Base-by-base conservation (phyloP, 257 asterid genomes). In the Voacanga thouarsii region DNA sequence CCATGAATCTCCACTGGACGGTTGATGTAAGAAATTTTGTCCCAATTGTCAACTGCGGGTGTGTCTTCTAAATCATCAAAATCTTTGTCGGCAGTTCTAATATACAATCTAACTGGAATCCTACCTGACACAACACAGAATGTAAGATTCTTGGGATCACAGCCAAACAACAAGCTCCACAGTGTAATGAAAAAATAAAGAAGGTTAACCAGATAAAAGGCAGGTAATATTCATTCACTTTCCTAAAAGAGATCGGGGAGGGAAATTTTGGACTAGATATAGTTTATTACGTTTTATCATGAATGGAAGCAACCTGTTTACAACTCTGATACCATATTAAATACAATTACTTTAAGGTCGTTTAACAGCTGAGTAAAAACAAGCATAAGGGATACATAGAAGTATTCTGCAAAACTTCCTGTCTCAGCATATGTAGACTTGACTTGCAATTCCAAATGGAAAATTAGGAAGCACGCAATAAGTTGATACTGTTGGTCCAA, bases 81-180 rank as follows among this genome's bases (percentile, higher is more conserved):
- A 87, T 92, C 93, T 81, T 84, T 91, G 59, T 75, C 78, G 55
- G 82, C 61, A 81, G 76, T 87, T 82, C 96, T 87, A 71, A 96
- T 75, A 80, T 93, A 96, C 83, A 96, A 79, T 74, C 99, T 96
- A 80, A 96, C 89, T 43, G 98, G 99, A 80, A 92, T 79, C 88
- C 91, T 90, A 85, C 93, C 98, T 94, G 94, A 75, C 85, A 76
- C 71, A 82, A 71, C 77, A 77, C 41, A 77, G 81, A 80, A 72
- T 59, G 77, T 41, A 74, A 78, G 73, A 67, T 67, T 0, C 19
- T 68, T 19, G 39, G 3, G 41, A 41, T 21, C 51, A 67, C 3
- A 39, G 24, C 57, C 71, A 55, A 75, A 50, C 16, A 53, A 60
- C 57, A 75, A 55, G 56, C 45, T 12, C 1, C 11, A 21, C 30